These are phyloP conservation scores for Alternaria brassicae DNA, from an alignment of 2,329 filamentous ascomycete species.

Conservation along the genomic window DNA sequence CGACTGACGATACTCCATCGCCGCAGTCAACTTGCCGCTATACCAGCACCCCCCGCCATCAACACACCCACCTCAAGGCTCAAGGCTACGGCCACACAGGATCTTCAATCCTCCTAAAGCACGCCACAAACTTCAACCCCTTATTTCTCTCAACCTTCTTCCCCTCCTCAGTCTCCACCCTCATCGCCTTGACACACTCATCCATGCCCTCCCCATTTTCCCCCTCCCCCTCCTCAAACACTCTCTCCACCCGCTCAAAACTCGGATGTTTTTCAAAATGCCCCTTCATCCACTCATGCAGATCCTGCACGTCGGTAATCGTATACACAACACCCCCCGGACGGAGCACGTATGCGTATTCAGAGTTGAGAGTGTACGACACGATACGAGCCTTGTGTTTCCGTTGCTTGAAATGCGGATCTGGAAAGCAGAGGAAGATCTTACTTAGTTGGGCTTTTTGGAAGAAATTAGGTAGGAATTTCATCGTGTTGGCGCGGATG, in stretches of 20 bases:
- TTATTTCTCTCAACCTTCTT: slow-evolving; percentile 95
- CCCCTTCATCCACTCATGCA: slow-evolving; percentile 91
- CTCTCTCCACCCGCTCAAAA: slow-evolving; percentile 72
- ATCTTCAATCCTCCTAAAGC: slow-evolving; percentile 82
- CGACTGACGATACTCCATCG: too few relatives aligned
- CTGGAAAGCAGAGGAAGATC: slow-evolving; percentile 97
- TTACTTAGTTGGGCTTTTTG: slow-evolving; percentile 78
- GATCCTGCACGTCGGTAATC: slow-evolving; percentile 94
- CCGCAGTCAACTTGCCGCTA: too few relatives aligned
- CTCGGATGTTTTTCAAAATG: slow-evolving; percentile 80
- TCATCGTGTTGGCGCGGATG: slow-evolving; percentile 95
- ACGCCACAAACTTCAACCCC: slow-evolving; percentile 87
- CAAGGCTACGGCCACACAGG: slow-evolving; percentile 76
- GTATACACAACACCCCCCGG: slow-evolving; percentile 92
- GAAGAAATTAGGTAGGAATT: slow-evolving; percentile 99
- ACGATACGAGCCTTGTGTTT: slow-evolving; percentile 98
- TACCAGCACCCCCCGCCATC: not conserved
- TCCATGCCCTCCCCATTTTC: slow-evolving; percentile 67
- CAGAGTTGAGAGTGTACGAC: slow-evolving; percentile 83
- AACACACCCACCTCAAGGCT: not conserved
- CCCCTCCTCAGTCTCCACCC: slow-evolving; percentile 88
- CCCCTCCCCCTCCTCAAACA: slow-evolving; percentile 65
- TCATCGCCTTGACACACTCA: slow-evolving; percentile 76
- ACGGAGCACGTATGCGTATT: slow-evolving; percentile 87
- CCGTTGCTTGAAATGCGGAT: slow-evolving; percentile 95